Conservation (phyloP, 345 rosid species). For the Populus deltoides region DNA sequence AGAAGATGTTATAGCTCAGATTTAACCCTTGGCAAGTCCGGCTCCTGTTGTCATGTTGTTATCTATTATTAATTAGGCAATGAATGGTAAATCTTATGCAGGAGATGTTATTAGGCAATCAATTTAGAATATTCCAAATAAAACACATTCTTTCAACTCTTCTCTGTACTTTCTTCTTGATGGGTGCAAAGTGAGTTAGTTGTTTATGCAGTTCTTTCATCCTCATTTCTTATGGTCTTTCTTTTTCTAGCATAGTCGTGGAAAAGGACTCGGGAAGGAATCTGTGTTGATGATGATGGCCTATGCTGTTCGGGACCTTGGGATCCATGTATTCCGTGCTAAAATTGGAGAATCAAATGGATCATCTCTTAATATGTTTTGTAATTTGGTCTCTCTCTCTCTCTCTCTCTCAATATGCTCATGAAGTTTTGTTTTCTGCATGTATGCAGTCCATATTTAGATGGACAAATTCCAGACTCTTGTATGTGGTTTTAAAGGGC, state of each 20-base stretch:
- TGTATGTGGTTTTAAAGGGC: not conserved
- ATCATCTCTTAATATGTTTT: slow-evolving; percentile 67
- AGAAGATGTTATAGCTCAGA: no score
- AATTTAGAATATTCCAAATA: not conserved
- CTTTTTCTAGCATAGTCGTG: slow-evolving; percentile 72
- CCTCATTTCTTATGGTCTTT: slow-evolving; percentile 21
- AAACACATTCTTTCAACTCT: not conserved
- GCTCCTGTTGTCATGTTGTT: no score
- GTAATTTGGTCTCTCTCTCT: slow-evolving; percentile 58
- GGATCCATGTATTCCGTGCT: slow-evolving; percentile 57
- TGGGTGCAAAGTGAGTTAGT: not conserved
- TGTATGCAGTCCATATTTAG: not conserved
- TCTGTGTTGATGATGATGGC: slow-evolving; percentile 86
- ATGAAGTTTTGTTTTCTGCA: not conserved
- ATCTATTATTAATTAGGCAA: not conserved
- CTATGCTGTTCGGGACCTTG: slow-evolving; percentile 59
- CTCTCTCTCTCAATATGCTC: not conserved
- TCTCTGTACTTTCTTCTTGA: not conserved
- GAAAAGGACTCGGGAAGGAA: slow-evolving; percentile 92
- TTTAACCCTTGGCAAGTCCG: no score
- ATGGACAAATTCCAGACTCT: slow-evolving; percentile 2
- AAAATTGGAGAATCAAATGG: slow-evolving; percentile 85
- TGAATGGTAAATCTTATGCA: not conserved
- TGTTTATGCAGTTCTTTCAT: not conserved
- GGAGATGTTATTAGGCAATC: not conserved